A percentile compares a stretch with the other conserved stretches of the same genome.
phyloP scores from a whole-genome alignment of 2,329 filamentous ascomycete species.

The Fusarium equiseti region DNA sequence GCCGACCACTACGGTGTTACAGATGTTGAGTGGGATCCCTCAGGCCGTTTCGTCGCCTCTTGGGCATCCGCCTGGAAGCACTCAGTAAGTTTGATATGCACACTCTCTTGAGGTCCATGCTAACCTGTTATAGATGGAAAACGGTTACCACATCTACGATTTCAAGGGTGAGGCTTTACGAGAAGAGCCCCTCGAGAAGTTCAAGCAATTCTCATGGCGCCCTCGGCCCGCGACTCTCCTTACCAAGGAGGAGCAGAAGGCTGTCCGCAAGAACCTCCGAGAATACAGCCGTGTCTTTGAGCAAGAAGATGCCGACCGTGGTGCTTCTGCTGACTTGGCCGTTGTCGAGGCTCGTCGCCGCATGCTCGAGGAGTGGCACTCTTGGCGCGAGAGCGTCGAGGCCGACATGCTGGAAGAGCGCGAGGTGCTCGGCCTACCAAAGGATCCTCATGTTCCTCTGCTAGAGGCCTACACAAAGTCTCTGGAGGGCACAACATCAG shows the following conservation, averaged over 20 bases:
- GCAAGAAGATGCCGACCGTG: slow-evolving; percentile 92
- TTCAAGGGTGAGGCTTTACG: slow-evolving; percentile 91
- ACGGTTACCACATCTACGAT: slow-evolving; percentile 97
- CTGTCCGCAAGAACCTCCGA: slow-evolving; percentile 96
- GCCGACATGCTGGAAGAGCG: slow-evolving; percentile 80
- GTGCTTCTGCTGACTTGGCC: slow-evolving; percentile 91
- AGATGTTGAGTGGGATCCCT: slow-evolving; percentile 98
- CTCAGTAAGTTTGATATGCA: slow-evolving; percentile 71
- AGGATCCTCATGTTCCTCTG: slow-evolving; percentile 72
- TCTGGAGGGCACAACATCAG: slow-evolving; percentile 67
- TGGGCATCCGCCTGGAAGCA: slow-evolving; percentile 98
- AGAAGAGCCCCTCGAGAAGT: slow-evolving; percentile 93
- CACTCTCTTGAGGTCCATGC: slow-evolving; percentile 37
- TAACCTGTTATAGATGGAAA: slow-evolving; percentile 86
- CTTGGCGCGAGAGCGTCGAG: slow-evolving; percentile 82
- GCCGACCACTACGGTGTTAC: slow-evolving; percentile 98
- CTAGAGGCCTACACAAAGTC: slow-evolving; percentile 67
- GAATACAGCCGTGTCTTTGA: slow-evolving; percentile 97
- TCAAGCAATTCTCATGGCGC: slow-evolving; percentile 97
- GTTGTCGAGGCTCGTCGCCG: slow-evolving; percentile 89
- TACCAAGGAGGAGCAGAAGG: slow-evolving; percentile 96
- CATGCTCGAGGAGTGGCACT: slow-evolving; percentile 88
- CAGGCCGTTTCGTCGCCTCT: slow-evolving; percentile 91
- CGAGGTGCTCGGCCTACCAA: slow-evolving; percentile 73
- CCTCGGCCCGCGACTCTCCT: slow-evolving; percentile 92